A percentile compares a stretch with the other conserved stretches of the same genome.
phyloP scores from a whole-genome alignment of 1,139 yeast genomes.

The Neolecta irregularis region DNA sequence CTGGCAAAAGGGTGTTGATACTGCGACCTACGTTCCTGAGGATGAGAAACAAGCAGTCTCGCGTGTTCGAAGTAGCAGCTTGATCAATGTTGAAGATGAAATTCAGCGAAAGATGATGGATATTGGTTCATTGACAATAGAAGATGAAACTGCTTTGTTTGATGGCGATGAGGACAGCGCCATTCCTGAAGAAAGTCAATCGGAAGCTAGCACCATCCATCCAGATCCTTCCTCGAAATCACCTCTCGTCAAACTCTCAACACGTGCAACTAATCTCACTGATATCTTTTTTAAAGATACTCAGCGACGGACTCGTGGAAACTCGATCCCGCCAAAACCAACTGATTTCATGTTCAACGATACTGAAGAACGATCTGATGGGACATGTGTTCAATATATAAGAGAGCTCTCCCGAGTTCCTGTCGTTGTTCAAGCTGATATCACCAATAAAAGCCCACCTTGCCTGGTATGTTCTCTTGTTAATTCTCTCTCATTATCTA shows the following conservation, averaged over 20 bases:
- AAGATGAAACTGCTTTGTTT: slow-evolving; percentile 18
- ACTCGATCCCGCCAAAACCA: slow-evolving; percentile 11
- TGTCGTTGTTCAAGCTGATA: slow-evolving; percentile 72
- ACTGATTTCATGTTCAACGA: slow-evolving; percentile 14
- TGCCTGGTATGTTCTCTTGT: slow-evolving; percentile 87
- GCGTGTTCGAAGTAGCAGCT: slow-evolving; percentile 58
- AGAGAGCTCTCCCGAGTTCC: slow-evolving; percentile 68
- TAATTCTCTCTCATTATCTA: too few relatives aligned
- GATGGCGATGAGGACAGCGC: slow-evolving; percentile 11
- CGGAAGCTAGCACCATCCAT: not conserved
- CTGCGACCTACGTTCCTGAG: slow-evolving; percentile 80
- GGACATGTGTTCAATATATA: slow-evolving; percentile 51
- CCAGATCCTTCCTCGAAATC: slow-evolving; percentile 3
- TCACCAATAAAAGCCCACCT: slow-evolving; percentile 80
- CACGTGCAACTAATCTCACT: slow-evolving; percentile 15
- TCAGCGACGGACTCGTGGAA: slow-evolving; percentile 15
- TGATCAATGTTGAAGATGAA: slow-evolving; percentile 24
- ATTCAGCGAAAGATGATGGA: slow-evolving; percentile 12
- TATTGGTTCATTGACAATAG: slow-evolving; percentile 22
- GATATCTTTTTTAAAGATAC: slow-evolving; percentile 9
- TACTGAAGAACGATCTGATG: slow-evolving; percentile 13
- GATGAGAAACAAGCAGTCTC: slow-evolving; percentile 70
- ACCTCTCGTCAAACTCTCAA: slow-evolving; percentile 12
- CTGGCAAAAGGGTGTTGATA: slow-evolving; percentile 85
- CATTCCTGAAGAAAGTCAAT: slow-evolving; percentile 12